Evolutionary conservation across 257 asterid species (phyloP), one percentile per base, ranked within the genome.

Genomic region (Scutellaria barbata): DNA sequence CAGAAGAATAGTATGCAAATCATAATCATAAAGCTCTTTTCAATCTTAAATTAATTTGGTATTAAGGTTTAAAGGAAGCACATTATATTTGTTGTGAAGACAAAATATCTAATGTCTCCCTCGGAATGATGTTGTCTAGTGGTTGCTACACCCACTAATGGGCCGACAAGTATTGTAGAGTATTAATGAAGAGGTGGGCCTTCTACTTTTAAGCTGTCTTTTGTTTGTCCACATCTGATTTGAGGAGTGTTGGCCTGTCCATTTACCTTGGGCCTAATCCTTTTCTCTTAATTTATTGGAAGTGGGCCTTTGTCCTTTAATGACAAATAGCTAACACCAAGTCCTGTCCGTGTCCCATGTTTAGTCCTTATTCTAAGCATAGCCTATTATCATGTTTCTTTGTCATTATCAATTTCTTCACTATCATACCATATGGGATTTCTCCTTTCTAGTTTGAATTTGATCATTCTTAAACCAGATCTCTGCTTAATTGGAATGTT

Each of bases 291-390:
- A 5, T 10, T 22, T 10, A 25, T 18, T 37, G 7, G 12, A n/a
- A 14, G 75, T 72, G 81, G 81, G 76, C 74, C 79, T 72, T 47
- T 13, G 40, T 16, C 30, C 58, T 62, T 76, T 62, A 72, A 66
- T 55, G 69, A 47, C 51, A 61, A 62, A 46, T 57, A 51, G 66
- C 55, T 72, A 64, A 68, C 77, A 57, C 20, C 20, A 1, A 18
- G 74, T 69, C 81, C 43, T 69, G 72, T 77, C 82, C 10, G 42
- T 73, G 77, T 76, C 79, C 79, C 69, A 43, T 68, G 66, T 62
- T 69, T 43, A 73, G 74, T 74, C 76, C 73, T 73, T 67, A 60
- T 61, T 77, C 79, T 13, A 33, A 66, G 54, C 76, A 68, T 42
- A 63, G 22, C 81, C 64, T 70, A 72, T 79, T 75, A 65, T 37